Evolutionary conservation across 2,329 filamentous ascomycete species (phyloP), one percentile per base, ranked within the genome.

Genomic region (Pyrenophora seminiperda): DNA sequence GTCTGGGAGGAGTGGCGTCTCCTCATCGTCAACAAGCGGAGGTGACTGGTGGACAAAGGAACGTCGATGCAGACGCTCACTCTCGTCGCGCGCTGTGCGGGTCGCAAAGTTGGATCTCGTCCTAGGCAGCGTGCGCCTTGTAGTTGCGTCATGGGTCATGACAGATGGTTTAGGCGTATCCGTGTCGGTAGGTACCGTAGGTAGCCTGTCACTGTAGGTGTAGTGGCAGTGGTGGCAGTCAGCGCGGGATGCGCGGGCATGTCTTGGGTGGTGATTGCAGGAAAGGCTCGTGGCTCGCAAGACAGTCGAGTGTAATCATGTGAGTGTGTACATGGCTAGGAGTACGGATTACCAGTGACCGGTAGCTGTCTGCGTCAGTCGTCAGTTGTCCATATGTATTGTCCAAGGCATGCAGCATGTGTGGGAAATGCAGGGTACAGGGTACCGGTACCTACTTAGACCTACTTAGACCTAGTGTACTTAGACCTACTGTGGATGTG

Each of bases 31-130:
- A 27, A 27, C 52, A 15, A 63, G 61, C 9, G 62, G 64, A 13
- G 66, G 58, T 10, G 64, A 63, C 15, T 58, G 57, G 24, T 67
- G 61, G 4, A 47, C 62, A 37, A 68, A 57, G 6, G 71, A 73
- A 30, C 75, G 72, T 38, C 77, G 70, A 44, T 74, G 71, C 47
- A 80, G 63, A 50, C 77, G 75, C 46, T 74, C 72, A 33, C 71
- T 70, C 43, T 75, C 72, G 59, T 80, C 78, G 41, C 66, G 70
- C 17, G 78, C 77, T 17, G 76, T 73, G 14, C 74, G 70, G 15
- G 76, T 66, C 40, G 75, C 71, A 59, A 80, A 80, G 55, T 74
- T 79, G 22, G 77, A 73, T 30, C 61, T 66, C 5, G 63, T 61
- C 48, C 71, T 62, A 34, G 64, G 59, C 38, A 66, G 65, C 59